Evolutionary conservation across 2,329 filamentous ascomycete species (phyloP), one percentile per base, ranked within the genome.

Genomic region (Cytospora schulzeri): DNA sequence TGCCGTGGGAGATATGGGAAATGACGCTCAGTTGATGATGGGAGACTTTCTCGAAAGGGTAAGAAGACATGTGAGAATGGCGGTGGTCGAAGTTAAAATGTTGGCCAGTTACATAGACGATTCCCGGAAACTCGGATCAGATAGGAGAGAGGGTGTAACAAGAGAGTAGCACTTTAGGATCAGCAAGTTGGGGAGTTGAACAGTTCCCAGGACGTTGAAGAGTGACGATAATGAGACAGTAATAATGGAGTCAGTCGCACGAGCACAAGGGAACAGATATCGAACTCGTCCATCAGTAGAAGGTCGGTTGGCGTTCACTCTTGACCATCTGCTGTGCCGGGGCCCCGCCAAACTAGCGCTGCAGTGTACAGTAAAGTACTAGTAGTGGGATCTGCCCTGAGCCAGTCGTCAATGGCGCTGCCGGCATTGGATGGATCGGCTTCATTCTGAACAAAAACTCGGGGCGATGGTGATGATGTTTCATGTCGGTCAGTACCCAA

Each of bases 401-500:
- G 26, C 57, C 28, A 35, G 59, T 57, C 60, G 64, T 60, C 51
- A 63, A 56, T 63, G 64, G 26, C 31, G 61, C 26, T 41, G 31
- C 41, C 63, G 60, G 60, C 41, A 57, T 60, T 63, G 64, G 60
- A 57, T 29, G 45, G 56, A 66, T 35, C 55, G 64, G 53, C 55
- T 55, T 41, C 54, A 29, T 48, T 35, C 33, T 60, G 33, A 57
- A 56, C 57, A 53, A 45, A 58, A 48, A 22, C 31, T 41, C 50
- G 50, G 65, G 59, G 58, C 35, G 62, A 53, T 59, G 52, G 53
- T 60, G 60, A 50, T 66, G 66, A 50, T 66, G 66, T 66, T 60
- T 63, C 65, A 58, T 57, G 62, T 55, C 35, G 54, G 62, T 55
- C 62, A 56, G 54, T 22, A n/a, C 45, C 45, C 45, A 48, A 48